These are phyloP conservation scores for Phyllosticta citriasiana DNA, from an alignment of 2,329 filamentous ascomycete genomes.

Conservation along the genomic window DNA sequence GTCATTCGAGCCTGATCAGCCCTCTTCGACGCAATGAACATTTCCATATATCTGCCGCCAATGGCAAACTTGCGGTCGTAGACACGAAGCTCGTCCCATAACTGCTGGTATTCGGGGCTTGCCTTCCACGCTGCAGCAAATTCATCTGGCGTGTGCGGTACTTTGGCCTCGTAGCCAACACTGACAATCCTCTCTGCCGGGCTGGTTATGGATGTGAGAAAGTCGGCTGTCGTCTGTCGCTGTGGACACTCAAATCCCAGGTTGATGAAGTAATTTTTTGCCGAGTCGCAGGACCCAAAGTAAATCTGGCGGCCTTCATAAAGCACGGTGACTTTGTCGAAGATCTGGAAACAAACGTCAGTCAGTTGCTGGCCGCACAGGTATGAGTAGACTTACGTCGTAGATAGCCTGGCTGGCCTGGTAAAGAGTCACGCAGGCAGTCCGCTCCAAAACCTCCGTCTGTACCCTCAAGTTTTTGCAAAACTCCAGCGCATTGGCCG, in stretches of 20 bases:
- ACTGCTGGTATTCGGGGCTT: constrained; percentile 20
- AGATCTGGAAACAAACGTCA: constrained; percentile 25
- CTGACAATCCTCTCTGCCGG: constrained; percentile 37
- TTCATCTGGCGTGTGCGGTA: constrained; percentile 40
- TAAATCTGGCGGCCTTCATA: constrained; percentile 62
- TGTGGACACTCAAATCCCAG: constrained; percentile 64
- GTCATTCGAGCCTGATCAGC: constrained; percentile 36
- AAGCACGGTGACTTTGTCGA: constrained; percentile 59
- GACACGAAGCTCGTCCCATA: constrained; percentile 35
- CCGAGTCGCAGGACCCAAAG: constrained; percentile 54
- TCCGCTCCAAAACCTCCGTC: constrained; percentile 56
- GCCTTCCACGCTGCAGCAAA: constrained; percentile 42
- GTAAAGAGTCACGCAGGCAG: constrained; percentile 64
- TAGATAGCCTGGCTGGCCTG: constrained; percentile 61
- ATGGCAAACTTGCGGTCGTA: constrained; percentile 38
- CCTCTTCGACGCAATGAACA: constrained; percentile 37
- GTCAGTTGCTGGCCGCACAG: neutral
- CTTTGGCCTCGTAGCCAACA: constrained; percentile 34
- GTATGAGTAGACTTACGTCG: constrained; percentile 29
- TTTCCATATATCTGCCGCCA: constrained; percentile 34
- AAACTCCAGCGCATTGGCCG: constrained; percentile 66
- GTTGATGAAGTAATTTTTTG: constrained; percentile 59
- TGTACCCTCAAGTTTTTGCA: constrained; percentile 59
- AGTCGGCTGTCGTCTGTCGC: constrained; percentile 64
- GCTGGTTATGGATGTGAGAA: constrained; percentile 63